Percentiles rank a stretch among this genome's conserved stretches.
These are phyloP conservation scores for Penicillium odoratum DNA, from an alignment of 495 filamentous ascomycete species.

Conservation along the genomic window DNA sequence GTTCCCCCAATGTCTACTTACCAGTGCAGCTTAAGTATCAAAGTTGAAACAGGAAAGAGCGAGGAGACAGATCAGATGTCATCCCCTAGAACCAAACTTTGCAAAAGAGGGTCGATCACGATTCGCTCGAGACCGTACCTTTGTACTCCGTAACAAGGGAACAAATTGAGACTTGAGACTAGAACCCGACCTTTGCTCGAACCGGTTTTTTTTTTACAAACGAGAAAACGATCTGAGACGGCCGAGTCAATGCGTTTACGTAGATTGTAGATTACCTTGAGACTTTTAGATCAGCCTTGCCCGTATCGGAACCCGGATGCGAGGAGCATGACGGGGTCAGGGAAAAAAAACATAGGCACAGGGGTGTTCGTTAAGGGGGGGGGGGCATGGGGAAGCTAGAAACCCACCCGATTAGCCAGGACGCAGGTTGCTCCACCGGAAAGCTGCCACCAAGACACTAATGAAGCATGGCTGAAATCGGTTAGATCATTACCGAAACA, in stretches of 20 bases:
- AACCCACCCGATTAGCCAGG: slow-evolving; percentile 39
- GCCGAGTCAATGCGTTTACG: slow-evolving; percentile 5
- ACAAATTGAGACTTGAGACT: slow-evolving; percentile 6
- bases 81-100: slow-evolving; percentile 17
- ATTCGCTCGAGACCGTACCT: slow-evolving; percentile 20
- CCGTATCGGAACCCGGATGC: slow-evolving; percentile 24
- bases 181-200: slow-evolving; percentile 10
- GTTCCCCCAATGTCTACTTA: slow-evolving; percentile 18
- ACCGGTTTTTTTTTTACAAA: slow-evolving; percentile 19
- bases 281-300: slow-evolving; percentile 30
- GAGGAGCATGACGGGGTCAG: slow-evolving; percentile 26
- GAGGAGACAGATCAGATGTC: slow-evolving; percentile 20
- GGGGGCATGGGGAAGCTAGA: slow-evolving; percentile 38
- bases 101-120: slow-evolving; percentile 20
- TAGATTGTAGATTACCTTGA: slow-evolving; percentile 13
- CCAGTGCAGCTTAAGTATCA: slow-evolving; percentile 12
- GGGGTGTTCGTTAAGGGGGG: slow-evolving; percentile 44
- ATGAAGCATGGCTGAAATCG: slow-evolving; percentile 7
- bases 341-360: slow-evolving; percentile 20
- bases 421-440: slow-evolving; percentile 32
- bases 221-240: slow-evolving; percentile 27
- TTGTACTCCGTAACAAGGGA: slow-evolving; percentile 12
- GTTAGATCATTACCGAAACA: slow-evolving; percentile 4
- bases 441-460: slow-evolving; percentile 37
- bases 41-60: slow-evolving; percentile 3